These are phyloP conservation scores for Anethum foeniculum DNA, from an alignment of 140 eudicot species.

Conservation along the genomic window DNA sequence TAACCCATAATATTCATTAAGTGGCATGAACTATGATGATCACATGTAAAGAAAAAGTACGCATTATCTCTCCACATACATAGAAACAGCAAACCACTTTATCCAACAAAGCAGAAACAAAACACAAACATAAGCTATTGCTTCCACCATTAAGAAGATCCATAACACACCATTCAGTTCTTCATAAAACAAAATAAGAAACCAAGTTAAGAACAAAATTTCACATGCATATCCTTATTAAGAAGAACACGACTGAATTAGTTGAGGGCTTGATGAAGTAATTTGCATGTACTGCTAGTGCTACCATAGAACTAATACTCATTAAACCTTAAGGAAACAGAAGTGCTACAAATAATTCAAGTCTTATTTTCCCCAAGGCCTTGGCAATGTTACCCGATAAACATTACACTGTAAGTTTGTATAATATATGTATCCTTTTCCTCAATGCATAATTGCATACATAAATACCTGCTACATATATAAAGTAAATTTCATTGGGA, in stretches of 20 bases:
- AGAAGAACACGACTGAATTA: neutral
- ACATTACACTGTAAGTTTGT: neutral
- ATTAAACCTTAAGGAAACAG: neutral
- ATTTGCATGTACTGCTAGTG: neutral
- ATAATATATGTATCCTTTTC: neutral
- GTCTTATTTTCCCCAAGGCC: neutral
- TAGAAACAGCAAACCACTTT: neutral
- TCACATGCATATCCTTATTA: neutral
- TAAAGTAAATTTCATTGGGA: neutral
- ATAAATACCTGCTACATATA: neutral
- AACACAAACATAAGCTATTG: neutral
- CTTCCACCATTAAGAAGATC: neutral
- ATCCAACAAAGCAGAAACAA: neutral
- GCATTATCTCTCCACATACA: neutral
- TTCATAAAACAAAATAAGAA: neutral
- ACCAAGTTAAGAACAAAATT: neutral
- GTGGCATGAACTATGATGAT: neutral
- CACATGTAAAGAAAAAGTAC: neutral
- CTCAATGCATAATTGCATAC: neutral
- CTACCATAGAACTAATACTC: neutral
- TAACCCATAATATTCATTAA: neutral
- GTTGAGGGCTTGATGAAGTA: neutral
- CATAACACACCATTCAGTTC: neutral
- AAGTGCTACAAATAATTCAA: neutral
- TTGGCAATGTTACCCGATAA: neutral